Evolutionary conservation across 495 filamentous ascomycete species (phyloP).

Genomic region (Neurospora sp.): DNA sequence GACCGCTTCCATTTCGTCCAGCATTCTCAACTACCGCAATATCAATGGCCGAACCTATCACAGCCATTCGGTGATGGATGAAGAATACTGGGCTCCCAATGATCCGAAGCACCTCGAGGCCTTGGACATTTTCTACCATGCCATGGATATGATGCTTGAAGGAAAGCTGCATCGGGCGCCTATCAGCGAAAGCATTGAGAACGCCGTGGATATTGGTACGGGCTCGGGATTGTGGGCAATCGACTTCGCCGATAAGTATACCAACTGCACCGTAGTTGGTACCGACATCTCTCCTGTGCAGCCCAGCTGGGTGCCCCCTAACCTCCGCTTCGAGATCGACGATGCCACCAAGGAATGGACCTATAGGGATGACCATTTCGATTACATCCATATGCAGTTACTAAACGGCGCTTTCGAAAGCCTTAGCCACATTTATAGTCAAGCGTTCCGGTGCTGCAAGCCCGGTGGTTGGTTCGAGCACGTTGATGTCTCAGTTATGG

Average conservation of each 20-base stretch:
- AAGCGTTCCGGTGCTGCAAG: constrained; percentile 17
- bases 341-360: constrained; percentile 39
- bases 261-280: constrained; percentile 37
- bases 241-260: constrained; percentile 49
- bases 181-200: constrained; percentile 14
- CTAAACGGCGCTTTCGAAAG: constrained; percentile 39
- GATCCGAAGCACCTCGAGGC: constrained; percentile 26
- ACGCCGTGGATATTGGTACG: constrained; percentile 27
- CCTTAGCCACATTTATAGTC: constrained; percentile 36
- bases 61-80: constrained; percentile 21
- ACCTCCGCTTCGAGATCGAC: constrained; percentile 39
- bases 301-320: constrained; percentile 34
- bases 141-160: constrained; percentile 20
- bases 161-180: constrained; percentile 33
- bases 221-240: constrained; percentile 35
- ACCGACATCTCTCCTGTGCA: constrained; percentile 40
- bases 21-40: constrained; percentile 33
- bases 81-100: constrained; percentile 24
- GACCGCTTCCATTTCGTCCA: constrained; percentile 35
- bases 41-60: constrained; percentile 31
- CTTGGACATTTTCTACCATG: constrained; percentile 27
- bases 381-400: constrained; percentile 46
- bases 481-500: constrained; percentile 31
- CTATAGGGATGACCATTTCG: constrained; percentile 37
- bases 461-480: constrained; percentile 36